Conservation (phyloP, 2,329 filamentous ascomycete species). For the Colletotrichum coccodes region DNA sequence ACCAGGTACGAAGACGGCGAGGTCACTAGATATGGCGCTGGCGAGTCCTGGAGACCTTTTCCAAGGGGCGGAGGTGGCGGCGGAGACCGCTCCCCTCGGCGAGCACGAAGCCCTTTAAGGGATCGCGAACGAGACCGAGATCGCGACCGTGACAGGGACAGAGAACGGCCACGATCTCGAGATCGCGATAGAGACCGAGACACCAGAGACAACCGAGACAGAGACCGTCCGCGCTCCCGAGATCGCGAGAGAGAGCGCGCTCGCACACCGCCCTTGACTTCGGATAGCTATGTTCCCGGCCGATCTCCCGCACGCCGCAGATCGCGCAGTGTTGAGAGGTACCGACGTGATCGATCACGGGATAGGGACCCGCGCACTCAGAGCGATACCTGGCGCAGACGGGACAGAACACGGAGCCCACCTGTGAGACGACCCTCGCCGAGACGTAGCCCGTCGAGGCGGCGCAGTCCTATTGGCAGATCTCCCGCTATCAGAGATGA, state of each 20-base stretch:
- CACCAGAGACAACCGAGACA: slow-evolving; percentile 40
- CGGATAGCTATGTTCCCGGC: slow-evolving; percentile 59
- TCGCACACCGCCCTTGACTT: slow-evolving; percentile 47
- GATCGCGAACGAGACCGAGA: slow-evolving; percentile 35
- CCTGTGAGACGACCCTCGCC: slow-evolving; percentile 44
- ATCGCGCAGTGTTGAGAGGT: slow-evolving; percentile 54
- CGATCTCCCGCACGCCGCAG: slow-evolving; percentile 53
- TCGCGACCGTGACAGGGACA: slow-evolving; percentile 34
- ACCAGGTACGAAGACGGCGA: slow-evolving; percentile 69
- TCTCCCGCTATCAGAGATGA: slow-evolving; percentile 47
- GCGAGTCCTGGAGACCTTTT: slow-evolving; percentile 70
- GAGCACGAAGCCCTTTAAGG: slow-evolving; percentile 40
- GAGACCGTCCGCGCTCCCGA: slow-evolving; percentile 48
- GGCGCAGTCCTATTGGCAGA: slow-evolving; percentile 37
- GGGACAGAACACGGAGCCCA: slow-evolving; percentile 42
- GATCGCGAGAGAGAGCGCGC: slow-evolving; percentile 37
- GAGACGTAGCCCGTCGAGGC: slow-evolving; percentile 49
- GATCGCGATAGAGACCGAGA: slow-evolving; percentile 37
- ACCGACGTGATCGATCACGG: slow-evolving; percentile 53
- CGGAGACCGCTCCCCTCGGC: slow-evolving; percentile 55
- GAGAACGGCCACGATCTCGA: slow-evolving; percentile 52
- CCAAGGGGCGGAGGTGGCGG: slow-evolving; percentile 46
- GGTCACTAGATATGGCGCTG: slow-evolving; percentile 70
- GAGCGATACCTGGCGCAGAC: slow-evolving; percentile 33
- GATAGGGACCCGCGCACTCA: slow-evolving; percentile 32